Evolutionary conservation across 225 moss, liverwort and hornwort species (phyloP).

Genomic region (Pseudoscleropodium purum): DNA sequence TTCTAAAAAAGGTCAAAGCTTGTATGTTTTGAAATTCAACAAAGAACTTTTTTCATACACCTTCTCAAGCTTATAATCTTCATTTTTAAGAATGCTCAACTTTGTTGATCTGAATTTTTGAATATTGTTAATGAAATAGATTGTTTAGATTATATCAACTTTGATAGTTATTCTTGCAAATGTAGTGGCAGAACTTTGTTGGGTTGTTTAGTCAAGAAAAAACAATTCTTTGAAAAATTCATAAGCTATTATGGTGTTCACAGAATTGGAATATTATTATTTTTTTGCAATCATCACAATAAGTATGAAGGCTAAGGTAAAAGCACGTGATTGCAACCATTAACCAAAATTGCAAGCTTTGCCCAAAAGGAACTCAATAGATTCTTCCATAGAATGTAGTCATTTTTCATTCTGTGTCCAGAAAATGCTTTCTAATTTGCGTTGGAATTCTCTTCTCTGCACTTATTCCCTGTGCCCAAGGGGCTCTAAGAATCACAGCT

Average conservation of each 20-base stretch:
- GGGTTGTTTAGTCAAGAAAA: slow-evolving; percentile 54
- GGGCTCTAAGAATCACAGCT: not conserved
- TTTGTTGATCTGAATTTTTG: not conserved
- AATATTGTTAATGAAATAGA: not conserved
- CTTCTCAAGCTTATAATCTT: not conserved
- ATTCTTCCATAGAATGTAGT: not conserved
- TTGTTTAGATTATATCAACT: not conserved
- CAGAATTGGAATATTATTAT: slow-evolving; percentile 56
- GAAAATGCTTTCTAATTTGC: not conserved
- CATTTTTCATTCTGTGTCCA: not conserved
- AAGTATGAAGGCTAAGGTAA: too few species aligned
- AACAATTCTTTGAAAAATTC: slow-evolving; percentile 66
- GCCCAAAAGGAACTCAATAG: not conserved
- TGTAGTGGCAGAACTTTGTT: not conserved
- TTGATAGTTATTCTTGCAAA: not conserved
- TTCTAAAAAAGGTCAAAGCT: not conserved
- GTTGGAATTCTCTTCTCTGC: not conserved
- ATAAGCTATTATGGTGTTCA: slow-evolving; percentile 54
- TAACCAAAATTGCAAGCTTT: not conserved
- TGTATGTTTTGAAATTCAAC: not conserved
- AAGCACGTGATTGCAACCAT: not conserved
- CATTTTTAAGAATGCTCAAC: not conserved
- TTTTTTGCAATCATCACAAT: slow-evolving; percentile 51
- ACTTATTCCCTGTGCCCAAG: not conserved
- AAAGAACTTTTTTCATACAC: not conserved